phyloP scores from a whole-genome alignment of 306 rosid species.

The Vigna reflexopilosa region DNA sequence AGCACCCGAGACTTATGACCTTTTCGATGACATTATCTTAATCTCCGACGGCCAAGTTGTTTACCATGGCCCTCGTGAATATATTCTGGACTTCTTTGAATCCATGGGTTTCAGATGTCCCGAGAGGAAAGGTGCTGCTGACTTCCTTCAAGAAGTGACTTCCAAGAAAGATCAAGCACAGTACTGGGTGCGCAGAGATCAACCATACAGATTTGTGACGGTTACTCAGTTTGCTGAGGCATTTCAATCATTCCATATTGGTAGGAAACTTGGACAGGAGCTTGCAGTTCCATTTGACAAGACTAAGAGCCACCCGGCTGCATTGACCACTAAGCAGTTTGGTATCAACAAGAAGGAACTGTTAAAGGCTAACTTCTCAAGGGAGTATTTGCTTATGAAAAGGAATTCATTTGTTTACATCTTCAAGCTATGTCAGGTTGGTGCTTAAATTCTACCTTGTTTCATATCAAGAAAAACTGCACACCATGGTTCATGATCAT shows the following conservation, averaged over 20 bases:
- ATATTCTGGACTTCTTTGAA: constrained; percentile 61
- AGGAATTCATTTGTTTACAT: constrained; percentile 62
- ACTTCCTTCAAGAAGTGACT: constrained; percentile 72
- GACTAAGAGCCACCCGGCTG: constrained; percentile 64
- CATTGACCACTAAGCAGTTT: constrained; percentile 54
- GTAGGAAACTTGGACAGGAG: constrained; percentile 47
- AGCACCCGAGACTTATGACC: constrained; percentile 67
- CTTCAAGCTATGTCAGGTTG: constrained; percentile 60
- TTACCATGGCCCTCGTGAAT: constrained; percentile 67
- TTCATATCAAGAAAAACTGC: too few relatives aligned
- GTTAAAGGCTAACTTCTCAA: constrained; percentile 63
- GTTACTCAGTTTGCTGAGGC: constrained; percentile 62
- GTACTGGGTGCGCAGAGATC: constrained; percentile 55
- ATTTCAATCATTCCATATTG: constrained; percentile 56
- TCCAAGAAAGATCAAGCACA: constrained; percentile 69
- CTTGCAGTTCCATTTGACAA: constrained; percentile 60
- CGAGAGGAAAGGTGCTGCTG: constrained; percentile 66
- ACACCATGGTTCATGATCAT: background rate
- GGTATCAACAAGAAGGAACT: constrained; percentile 58
- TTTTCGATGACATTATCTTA: constrained; percentile 66
- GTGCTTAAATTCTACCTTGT: background rate
- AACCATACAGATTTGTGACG: constrained; percentile 54
- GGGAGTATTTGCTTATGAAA: constrained; percentile 66
- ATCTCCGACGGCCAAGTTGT: constrained; percentile 65
- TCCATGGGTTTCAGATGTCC: constrained; percentile 66